A percentile compares a stretch with the other conserved stretches of the same genome.
Conservation (phyloP, 2,329 filamentous ascomycete species). For the Canariomyces notabilis region DNA sequence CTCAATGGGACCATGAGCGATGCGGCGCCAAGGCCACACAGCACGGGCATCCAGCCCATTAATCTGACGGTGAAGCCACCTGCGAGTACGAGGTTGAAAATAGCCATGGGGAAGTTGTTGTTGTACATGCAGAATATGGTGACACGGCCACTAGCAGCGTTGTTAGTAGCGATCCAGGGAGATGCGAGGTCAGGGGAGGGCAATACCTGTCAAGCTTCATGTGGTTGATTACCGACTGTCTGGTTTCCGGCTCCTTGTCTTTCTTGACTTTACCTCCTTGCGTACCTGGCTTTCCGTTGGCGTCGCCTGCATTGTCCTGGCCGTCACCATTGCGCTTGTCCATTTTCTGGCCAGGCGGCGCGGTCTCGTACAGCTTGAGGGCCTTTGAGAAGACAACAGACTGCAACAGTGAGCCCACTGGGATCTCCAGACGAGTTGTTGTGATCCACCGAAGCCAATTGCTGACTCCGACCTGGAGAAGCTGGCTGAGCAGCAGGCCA, state of each 20-base stretch:
- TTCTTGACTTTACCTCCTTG: slow-evolving; percentile 11
- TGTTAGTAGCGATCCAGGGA: slow-evolving; percentile 7
- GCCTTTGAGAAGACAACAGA: slow-evolving; percentile 34
- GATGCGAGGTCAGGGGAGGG: background rate
- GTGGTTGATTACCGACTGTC: slow-evolving; percentile 34
- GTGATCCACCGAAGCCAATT: slow-evolving; percentile 33
- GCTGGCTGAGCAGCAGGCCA: slow-evolving; percentile 28
- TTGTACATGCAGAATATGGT: slow-evolving; percentile 31
- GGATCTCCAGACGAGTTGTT: slow-evolving; percentile 30
- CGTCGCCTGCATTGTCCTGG: background rate
- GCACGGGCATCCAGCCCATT: slow-evolving; percentile 31
- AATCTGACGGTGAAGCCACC: slow-evolving; percentile 29
- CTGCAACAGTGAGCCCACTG: slow-evolving; percentile 30
- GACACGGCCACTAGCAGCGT: slow-evolving; percentile 24
- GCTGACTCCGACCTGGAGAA: slow-evolving; percentile 30
- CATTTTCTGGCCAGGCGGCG: slow-evolving; percentile 22
- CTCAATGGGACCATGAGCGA: slow-evolving; percentile 28
- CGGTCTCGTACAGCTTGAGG: slow-evolving; percentile 32
- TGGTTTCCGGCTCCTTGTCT: slow-evolving; percentile 24
- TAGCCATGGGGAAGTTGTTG: slow-evolving; percentile 32
- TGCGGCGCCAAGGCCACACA: slow-evolving; percentile 28
- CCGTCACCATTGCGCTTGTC: slow-evolving; percentile 12
- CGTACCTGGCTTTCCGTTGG: slow-evolving; percentile 1
- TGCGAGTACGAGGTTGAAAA: slow-evolving; percentile 32
- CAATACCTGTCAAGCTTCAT: slow-evolving; percentile 33